Percentiles rank a stretch among this genome's conserved stretches.
Evolutionary conservation across 345 rosid species (phyloP).

Genomic region (Eucalyptus polybractea): DNA sequence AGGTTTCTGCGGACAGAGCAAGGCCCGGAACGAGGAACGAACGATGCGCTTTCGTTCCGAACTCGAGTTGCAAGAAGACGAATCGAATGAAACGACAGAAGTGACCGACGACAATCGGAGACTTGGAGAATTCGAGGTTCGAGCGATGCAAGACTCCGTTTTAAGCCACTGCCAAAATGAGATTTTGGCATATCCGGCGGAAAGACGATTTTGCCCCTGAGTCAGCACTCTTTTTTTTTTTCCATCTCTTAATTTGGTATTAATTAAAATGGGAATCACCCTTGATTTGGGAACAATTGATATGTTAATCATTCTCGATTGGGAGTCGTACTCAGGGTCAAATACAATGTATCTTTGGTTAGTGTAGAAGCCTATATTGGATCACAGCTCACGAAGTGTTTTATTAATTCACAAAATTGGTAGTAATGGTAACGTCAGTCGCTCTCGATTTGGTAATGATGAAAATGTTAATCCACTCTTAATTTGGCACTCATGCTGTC

Average conservation of each 20-base stretch:
- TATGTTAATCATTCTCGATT: neutral
- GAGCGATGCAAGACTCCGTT: too few relatives aligned
- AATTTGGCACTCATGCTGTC: neutral
- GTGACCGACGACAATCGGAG: neutral
- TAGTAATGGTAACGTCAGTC: rapidly evolving
- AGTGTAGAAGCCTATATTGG: neutral
- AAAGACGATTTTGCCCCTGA: neutral
- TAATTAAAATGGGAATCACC: neutral
- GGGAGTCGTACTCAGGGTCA: neutral
- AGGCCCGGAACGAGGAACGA: neutral
- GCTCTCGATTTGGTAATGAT: neutral
- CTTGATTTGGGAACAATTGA: neutral
- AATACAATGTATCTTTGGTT: neutral
- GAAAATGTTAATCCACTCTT: neutral
- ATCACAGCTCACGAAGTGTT: neutral
- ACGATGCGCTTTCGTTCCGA: neutral
- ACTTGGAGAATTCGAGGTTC: neutral
- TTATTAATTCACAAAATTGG: neutral
- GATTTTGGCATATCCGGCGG: neutral
- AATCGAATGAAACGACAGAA: neutral
- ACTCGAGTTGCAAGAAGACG: neutral
- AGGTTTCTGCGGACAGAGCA: neutral
- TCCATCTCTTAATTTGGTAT: neutral
- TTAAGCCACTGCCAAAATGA: neutral
- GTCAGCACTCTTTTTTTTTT: neutral